Base-by-base conservation (phyloP, 1,284 basidiomycete genomes). In the Ustilago hordei region DNA sequence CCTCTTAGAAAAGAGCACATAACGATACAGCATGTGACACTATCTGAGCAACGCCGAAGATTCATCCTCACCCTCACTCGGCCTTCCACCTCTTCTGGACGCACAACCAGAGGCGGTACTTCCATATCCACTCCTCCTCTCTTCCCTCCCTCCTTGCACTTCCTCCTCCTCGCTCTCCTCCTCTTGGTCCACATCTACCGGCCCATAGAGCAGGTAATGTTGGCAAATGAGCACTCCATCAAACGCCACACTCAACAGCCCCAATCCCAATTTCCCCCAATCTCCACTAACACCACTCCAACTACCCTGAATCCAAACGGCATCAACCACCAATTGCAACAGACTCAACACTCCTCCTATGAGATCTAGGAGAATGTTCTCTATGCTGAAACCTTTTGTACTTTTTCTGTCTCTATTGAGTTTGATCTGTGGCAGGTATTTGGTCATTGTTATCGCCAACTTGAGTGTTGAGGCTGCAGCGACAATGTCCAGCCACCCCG, bases 381-480 rank as follows among this genome's bases (percentile, higher is more conserved):
- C 79, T 41, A 88, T 87, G 12, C 76, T 81, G 80, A 87, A 88
- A 1, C 87, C 87, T 7, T 78, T 77, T 0, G 87, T 86, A 12
- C 78, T 82, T 66, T 85, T 83, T 2, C 87, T 77, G 17, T 70
- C 52, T 28, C 64, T 81, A 55, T 88, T 88, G 36, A 87, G 66
- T 32, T 58, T 69, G 13, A 86, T 85, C 70, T 87, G 79, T 11
- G 75, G 78, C 4, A 71, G 45, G 41, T 85, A 86, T 64, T 88
- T 88, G 47, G 82, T 75, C 36, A 86, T 65, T 5, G 86, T 84
- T 31, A 87, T 82, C 35, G 76, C 78, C 7, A 88, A 79, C 75
- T 88, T 88, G 75, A 88, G 69, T 15, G 74, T 84, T 1, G 81
- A 81, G 9, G 86, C 70, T 35, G 81, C 63, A 55, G 83, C 32